phyloP scores from a whole-genome alignment of 2,329 filamentous ascomycete genomes.

The Cordyceps militaris region DNA sequence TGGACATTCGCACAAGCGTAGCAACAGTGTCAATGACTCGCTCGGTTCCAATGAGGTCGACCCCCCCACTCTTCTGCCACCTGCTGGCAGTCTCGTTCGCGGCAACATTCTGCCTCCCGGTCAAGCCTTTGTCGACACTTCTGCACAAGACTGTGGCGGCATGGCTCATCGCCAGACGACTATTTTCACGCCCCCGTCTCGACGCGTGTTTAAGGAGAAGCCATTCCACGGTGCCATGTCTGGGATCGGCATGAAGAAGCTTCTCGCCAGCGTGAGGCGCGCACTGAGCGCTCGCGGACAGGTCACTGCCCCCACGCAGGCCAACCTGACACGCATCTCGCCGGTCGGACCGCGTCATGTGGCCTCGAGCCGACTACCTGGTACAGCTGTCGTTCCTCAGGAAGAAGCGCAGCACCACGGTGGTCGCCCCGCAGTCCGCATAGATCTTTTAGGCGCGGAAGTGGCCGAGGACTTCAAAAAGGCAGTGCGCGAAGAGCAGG shows the following conservation, averaged over 20 bases:
- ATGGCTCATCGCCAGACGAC: conserved; percentile 47
- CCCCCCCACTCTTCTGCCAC: conserved; percentile 55
- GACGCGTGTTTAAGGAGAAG: conserved; percentile 36
- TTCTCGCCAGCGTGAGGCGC: conserved; percentile 79
- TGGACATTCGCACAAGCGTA: conserved; percentile 64
- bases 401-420: conserved; percentile 37
- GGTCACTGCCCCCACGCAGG: conserved; percentile 36
- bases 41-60: conserved; percentile 55
- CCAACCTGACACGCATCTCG: conserved; percentile 40
- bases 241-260: conserved; percentile 71
- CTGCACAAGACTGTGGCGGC: conserved; percentile 43
- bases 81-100: conserved; percentile 77
- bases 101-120: conserved; percentile 78
- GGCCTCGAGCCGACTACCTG: conserved; percentile 52
- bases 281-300: conserved; percentile 60
- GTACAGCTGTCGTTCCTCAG: conserved; percentile 54
- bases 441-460: conserved; percentile 76
- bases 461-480: conserved; percentile 73
- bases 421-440: conserved; percentile 51
- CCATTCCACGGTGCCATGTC: conserved; percentile 54
- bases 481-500: conserved; percentile 58
- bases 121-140: conserved; percentile 69
- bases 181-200: conserved; percentile 36
- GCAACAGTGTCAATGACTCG: conserved; percentile 81
- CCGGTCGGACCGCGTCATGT: conserved; percentile 45